Percentiles rank a stretch among this genome's conserved stretches.
Conservation (phyloP, 2,329 filamentous ascomycete genomes). For the Colletotrichum orchidophilum region DNA sequence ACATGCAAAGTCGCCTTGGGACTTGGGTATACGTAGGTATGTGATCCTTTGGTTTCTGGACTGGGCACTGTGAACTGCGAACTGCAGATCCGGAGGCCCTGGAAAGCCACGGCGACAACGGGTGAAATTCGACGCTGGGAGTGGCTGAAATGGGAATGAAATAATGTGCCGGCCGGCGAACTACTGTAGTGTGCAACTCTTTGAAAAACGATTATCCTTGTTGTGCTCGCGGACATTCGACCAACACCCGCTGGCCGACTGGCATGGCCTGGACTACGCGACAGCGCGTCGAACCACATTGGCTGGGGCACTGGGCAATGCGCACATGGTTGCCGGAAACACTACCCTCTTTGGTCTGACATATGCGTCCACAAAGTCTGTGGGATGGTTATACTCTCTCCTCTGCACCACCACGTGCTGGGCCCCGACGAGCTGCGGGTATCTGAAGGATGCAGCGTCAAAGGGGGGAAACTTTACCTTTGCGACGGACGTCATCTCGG, state of each 20-base stretch:
- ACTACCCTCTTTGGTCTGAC: not conserved
- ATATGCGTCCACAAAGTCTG: not conserved
- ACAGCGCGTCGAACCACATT: not conserved
- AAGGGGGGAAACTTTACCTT: not conserved
- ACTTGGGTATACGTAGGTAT: not conserved
- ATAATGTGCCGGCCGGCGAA: not conserved
- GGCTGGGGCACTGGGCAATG: not conserved
- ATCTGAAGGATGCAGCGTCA: not conserved
- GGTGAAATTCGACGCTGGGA: not conserved
- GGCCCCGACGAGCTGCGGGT: not conserved
- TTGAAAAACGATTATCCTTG: not conserved
- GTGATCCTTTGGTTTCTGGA: not conserved
- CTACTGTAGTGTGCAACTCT: not conserved
- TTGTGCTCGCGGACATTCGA: not conserved
- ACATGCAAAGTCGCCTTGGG: not conserved
- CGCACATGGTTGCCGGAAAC: not conserved
- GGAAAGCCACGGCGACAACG: not conserved
- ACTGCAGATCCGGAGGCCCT: not conserved
- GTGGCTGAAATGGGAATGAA: conserved; percentile 3
- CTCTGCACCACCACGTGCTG: not conserved
- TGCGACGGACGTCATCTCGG: not conserved
- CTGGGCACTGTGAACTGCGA: not conserved
- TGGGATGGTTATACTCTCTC: not conserved
- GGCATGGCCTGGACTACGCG: not conserved
- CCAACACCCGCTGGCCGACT: not conserved